These are phyloP conservation scores for Trypanosoma theileri DNA, from an alignment of 208 protist genomes.

Conservation along the genomic window DNA sequence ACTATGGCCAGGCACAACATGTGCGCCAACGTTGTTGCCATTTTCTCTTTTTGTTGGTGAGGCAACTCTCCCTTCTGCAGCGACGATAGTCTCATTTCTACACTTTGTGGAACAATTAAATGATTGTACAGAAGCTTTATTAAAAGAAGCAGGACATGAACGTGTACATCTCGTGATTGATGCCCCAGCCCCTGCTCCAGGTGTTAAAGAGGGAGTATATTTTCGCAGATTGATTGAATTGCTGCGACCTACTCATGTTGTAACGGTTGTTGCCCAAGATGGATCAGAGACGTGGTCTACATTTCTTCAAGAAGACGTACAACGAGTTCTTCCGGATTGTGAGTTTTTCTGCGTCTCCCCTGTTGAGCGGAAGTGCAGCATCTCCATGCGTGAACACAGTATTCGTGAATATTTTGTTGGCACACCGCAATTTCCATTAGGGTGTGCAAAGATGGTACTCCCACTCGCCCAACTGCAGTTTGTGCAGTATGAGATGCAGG, in stretches of 20 bases:
- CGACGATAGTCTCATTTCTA: constrained; percentile 37
- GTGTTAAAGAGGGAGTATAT: constrained; percentile 63
- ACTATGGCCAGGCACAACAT: constrained; percentile 53
- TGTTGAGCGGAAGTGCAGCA: constrained; percentile 26
- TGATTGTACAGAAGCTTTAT: constrained; percentile 52
- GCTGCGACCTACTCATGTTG: constrained; percentile 71
- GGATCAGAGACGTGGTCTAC: constrained; percentile 53
- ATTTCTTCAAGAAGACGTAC: constrained; percentile 75
- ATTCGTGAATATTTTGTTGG: constrained; percentile 75
- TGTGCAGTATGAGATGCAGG: constrained; percentile 31
- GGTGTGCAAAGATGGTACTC: constrained; percentile 76
- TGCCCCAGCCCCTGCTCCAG: constrained; percentile 53
- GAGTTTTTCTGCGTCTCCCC: constrained; percentile 51
- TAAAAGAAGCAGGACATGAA: constrained; percentile 8
- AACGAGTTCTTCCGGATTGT: constrained; percentile 71
- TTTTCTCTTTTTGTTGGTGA: constrained; percentile 60
- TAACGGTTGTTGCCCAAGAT: constrained; percentile 54
- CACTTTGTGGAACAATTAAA: constrained; percentile 67
- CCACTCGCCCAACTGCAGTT: constrained; percentile 50
- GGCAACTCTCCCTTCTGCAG: constrained; percentile 39
- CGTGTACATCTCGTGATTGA: constrained; percentile 63
- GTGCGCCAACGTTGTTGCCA: constrained; percentile 42
- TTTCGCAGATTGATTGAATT: constrained; percentile 73
- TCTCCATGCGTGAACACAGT: constrained; percentile 30
- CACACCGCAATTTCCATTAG: constrained; percentile 41